Conservation (phyloP, 495 filamentous ascomycete species). For the Halenospora varia region DNA sequence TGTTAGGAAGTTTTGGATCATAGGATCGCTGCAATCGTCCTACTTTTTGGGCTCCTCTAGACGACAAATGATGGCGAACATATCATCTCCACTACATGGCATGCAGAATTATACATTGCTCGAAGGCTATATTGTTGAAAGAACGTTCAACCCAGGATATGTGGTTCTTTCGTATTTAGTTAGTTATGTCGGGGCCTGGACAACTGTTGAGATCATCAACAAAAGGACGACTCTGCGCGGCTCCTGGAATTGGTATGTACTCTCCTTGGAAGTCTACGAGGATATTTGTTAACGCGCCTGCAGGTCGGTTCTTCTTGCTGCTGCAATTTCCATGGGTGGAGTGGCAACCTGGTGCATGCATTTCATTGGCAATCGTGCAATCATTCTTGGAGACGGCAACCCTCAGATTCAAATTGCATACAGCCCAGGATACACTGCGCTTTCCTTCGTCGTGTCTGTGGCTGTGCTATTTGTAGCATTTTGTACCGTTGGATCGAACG, state of each 20-base stretch:
- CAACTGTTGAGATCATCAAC: slow-evolving; percentile 79
- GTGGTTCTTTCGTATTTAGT: slow-evolving; percentile 74
- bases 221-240: slow-evolving; percentile 64
- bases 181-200: slow-evolving; percentile 70
- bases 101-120: background rate
- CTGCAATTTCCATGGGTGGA: slow-evolving; percentile 77
- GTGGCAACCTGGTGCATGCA: slow-evolving; percentile 74
- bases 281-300: background rate
- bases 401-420: slow-evolving; percentile 66
- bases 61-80: background rate
- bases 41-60: background rate
- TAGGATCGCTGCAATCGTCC: too few species aligned
- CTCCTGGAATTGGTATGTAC: slow-evolving; percentile 61
- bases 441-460: slow-evolving; percentile 80
- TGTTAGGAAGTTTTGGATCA: too few species aligned
- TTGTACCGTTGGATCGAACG: slow-evolving; percentile 54
- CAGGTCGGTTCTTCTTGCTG: slow-evolving; percentile 67
- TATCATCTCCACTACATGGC: background rate
- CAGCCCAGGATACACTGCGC: slow-evolving; percentile 63
- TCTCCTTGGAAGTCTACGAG: background rate
- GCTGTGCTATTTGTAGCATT: slow-evolving; percentile 73
- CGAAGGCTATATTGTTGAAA: slow-evolving; percentile 36
- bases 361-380: slow-evolving; percentile 80
- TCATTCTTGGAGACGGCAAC: slow-evolving; percentile 61
- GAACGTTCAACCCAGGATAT: slow-evolving; percentile 57